Conservation (phyloP, 768 basidiomycete species). For the Lanmaoa rubissima region DNA sequence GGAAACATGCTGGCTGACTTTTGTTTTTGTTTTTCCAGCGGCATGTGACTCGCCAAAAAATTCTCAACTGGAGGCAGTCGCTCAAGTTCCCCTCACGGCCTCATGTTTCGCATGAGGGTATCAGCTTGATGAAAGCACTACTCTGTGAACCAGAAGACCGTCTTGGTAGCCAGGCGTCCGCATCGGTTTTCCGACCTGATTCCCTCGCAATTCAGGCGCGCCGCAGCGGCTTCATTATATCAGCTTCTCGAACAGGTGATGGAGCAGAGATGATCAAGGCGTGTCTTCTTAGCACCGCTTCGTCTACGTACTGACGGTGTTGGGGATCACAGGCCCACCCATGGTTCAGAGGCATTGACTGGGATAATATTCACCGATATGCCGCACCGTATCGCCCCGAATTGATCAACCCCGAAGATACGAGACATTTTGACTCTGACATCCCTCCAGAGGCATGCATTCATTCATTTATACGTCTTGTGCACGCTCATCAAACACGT, state of each 20-base stretch:
- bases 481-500: slow-evolving; percentile 31
- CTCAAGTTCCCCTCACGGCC: slow-evolving; percentile 86
- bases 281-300: slow-evolving; percentile 20
- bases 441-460: slow-evolving; percentile 81
- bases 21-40: slow-evolving; percentile 46
- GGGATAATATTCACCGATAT: slow-evolving; percentile 79
- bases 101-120: slow-evolving; percentile 80
- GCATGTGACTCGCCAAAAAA: slow-evolving; percentile 95
- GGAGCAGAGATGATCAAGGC: slow-evolving; percentile 93
- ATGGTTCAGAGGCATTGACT: slow-evolving; percentile 92
- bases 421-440: slow-evolving; percentile 92
- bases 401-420: slow-evolving; percentile 79
- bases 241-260: slow-evolving; percentile 58
- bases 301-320: slow-evolving; percentile 17
- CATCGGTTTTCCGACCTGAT: slow-evolving; percentile 72
- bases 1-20: slow-evolving; percentile 13
- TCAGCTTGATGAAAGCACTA: slow-evolving; percentile 83
- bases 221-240: slow-evolving; percentile 66
- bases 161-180: slow-evolving; percentile 70
- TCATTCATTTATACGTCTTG: slow-evolving; percentile 26
- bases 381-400: slow-evolving; percentile 89
- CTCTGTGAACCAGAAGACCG: slow-evolving; percentile 96
- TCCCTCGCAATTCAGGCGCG: slow-evolving; percentile 72
- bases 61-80: slow-evolving; percentile 90
- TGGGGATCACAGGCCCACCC: slow-evolving; percentile 61